A percentile compares a stretch with the other conserved stretches of the same genome.
Conservation (phyloP, 768 basidiomycete genomes). For the Auriscalpium orientale region DNA sequence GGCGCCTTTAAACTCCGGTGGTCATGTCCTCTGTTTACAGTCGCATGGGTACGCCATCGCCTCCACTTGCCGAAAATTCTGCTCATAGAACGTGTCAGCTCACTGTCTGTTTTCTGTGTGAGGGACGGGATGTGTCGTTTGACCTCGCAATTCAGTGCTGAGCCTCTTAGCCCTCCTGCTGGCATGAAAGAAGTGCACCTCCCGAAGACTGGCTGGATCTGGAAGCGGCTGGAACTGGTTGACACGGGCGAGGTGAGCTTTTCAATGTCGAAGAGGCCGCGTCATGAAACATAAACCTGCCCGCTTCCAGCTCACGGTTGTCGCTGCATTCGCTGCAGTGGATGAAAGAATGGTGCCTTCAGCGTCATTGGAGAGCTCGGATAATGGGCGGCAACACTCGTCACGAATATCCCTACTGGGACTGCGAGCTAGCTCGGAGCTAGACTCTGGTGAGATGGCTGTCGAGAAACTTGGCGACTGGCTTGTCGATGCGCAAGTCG, state of each 20-base stretch:
- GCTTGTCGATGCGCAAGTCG: conserved; percentile 8
- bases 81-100: conserved; percentile 28
- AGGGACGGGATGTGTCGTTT: conserved; percentile 41
- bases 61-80: neutral
- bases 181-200: conserved; percentile 27
- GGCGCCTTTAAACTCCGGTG: conserved; percentile 33
- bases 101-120: conserved; percentile 44
- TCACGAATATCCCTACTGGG: conserved; percentile 7
- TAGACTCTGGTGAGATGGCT: conserved; percentile 1
- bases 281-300: neutral
- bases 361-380: conserved; percentile 1
- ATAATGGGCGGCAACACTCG: neutral
- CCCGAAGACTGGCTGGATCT: conserved; percentile 22
- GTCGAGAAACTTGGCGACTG: conserved; percentile 10
- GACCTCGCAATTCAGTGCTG: conserved; percentile 24
- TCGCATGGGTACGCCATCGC: conserved; percentile 50
- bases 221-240: conserved; percentile 25
- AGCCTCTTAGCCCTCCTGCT: conserved; percentile 18
- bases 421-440: conserved; percentile 2
- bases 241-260: conserved; percentile 22
- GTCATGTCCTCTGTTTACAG: conserved; percentile 47
- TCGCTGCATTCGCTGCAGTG: conserved; percentile 8
- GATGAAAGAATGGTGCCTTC: neutral
- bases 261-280: neutral
- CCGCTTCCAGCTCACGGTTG: conserved; percentile 2